These are phyloP conservation scores for Xylaria sp. DNA, from an alignment of 2,329 filamentous ascomycete species.

Conservation along the genomic window DNA sequence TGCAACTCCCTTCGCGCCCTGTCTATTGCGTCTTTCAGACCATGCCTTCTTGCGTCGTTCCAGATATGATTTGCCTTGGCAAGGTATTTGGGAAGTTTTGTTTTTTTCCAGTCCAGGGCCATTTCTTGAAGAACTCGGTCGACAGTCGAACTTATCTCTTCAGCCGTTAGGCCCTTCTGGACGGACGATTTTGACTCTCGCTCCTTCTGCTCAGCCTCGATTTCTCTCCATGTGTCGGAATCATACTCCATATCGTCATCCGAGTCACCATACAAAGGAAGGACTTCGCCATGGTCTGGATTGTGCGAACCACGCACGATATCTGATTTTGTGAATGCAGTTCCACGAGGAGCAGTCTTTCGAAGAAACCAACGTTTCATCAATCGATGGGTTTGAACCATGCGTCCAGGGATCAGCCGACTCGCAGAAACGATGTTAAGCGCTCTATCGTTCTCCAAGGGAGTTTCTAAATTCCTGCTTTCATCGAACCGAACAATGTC, in stretches of 20 bases:
- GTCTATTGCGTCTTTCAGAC: slow-evolving; percentile 56
- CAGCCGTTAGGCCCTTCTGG: slow-evolving; percentile 51
- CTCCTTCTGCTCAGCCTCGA: slow-evolving; percentile 63
- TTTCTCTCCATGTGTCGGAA: slow-evolving; percentile 69
- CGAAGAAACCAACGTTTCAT: slow-evolving; percentile 42
- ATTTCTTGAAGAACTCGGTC: slow-evolving; percentile 64
- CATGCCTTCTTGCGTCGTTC: slow-evolving; percentile 62
- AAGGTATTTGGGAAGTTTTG: slow-evolving; percentile 66
- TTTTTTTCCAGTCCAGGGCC: slow-evolving; percentile 66
- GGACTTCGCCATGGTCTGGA: slow-evolving; percentile 53
- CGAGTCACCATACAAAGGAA: slow-evolving; percentile 68
- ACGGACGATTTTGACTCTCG: slow-evolving; percentile 42
- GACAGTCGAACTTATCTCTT: slow-evolving; percentile 64
- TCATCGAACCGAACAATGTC: slow-evolving; percentile 40
- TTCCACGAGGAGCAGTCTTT: slow-evolving; percentile 7
- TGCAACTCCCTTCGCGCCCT: slow-evolving; percentile 57
- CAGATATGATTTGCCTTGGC: slow-evolving; percentile 71
- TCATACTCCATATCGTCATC: slow-evolving; percentile 64
- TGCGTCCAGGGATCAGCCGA: slow-evolving; percentile 39
- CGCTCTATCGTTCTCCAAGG: slow-evolving; percentile 24
- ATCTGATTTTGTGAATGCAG: slow-evolving; percentile 42
- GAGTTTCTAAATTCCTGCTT: background rate
- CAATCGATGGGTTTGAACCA: slow-evolving; percentile 43
- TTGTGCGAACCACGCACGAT: slow-evolving; percentile 44
- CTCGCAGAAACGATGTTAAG: slow-evolving; percentile 32